Conservation (phyloP, 1,139 yeast genomes). For the Spathaspora sp. region DNA sequence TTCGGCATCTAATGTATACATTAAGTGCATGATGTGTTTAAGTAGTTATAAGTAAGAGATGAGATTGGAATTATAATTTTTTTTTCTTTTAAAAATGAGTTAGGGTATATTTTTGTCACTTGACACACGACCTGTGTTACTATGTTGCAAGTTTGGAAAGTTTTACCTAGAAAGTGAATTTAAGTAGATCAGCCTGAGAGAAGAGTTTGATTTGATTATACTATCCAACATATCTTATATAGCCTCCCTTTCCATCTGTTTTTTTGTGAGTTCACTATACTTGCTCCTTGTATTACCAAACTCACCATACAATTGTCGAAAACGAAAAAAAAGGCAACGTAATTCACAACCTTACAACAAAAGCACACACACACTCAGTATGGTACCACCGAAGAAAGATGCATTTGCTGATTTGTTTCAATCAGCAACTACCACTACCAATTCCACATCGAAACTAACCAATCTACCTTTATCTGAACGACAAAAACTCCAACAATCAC, state of each 20-base stretch:
- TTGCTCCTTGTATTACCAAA: background rate
- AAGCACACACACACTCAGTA: background rate
- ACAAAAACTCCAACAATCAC: constrained; percentile 16
- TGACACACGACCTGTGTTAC: constrained; percentile 1
- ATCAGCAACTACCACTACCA: constrained; percentile 25
- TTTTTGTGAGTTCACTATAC: no score
- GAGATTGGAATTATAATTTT: background rate
- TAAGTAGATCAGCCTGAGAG: background rate
- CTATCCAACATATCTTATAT: no score
- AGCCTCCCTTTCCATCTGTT: no score
- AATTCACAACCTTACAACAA: background rate
- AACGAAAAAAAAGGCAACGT: background rate
- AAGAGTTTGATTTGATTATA: no score
- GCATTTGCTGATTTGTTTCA: constrained; percentile 49
- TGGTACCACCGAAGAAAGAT: constrained; percentile 42
- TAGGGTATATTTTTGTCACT: background rate
- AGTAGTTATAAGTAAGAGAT: background rate
- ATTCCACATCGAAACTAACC: constrained; percentile 13
- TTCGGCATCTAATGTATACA: constrained; percentile 93
- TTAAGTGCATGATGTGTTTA: constrained; percentile 79
- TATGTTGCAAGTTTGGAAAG: no score
- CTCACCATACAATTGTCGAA: background rate
- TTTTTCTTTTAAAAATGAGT: background rate
- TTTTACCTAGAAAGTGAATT: background rate
- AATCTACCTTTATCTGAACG: constrained; percentile 22